These are phyloP conservation scores for Tylopilus rubrobrunneus DNA, from an alignment of 768 basidiomycete genomes.

Conservation along the genomic window DNA sequence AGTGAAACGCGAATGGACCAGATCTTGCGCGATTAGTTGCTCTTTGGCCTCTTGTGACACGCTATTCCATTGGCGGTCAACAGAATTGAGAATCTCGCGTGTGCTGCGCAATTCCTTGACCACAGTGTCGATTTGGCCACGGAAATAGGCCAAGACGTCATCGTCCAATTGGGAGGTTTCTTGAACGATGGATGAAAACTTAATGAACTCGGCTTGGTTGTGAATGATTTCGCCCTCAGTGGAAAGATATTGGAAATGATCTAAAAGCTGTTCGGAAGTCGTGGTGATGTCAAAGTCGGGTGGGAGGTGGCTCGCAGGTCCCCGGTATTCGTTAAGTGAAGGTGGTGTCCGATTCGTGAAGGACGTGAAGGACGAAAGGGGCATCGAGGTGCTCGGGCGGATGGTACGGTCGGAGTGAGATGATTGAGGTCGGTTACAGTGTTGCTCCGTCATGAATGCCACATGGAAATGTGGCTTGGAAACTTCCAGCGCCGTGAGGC, in stretches of 20 bases:
- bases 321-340: constrained; percentile 23
- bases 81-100: constrained; percentile 41
- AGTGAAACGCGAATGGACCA: constrained; percentile 5
- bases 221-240: constrained; percentile 37
- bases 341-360: constrained; percentile 32
- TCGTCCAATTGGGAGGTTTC: constrained; percentile 47
- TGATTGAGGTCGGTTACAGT: constrained; percentile 45
- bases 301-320: constrained; percentile 35
- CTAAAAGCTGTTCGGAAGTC: constrained; percentile 46
- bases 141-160: constrained; percentile 48
- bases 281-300: constrained; percentile 44
- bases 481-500: constrained; percentile 62
- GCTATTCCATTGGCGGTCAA: constrained; percentile 41
- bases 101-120: constrained; percentile 46
- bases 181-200: constrained; percentile 43
- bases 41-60: constrained; percentile 43
- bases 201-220: constrained; percentile 36
- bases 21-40: constrained; percentile 28
- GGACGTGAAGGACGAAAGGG: constrained; percentile 49
- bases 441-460: constrained; percentile 53
- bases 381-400: constrained; percentile 37
- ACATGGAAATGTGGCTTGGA: constrained; percentile 62
- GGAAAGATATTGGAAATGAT: constrained; percentile 51
- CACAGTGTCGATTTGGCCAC: constrained; percentile 49
- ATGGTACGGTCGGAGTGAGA: constrained; percentile 55